Percentiles rank a stretch among this genome's conserved stretches.
Conservation (phyloP, 805 yeast genomes). For the Isabelozyma heimii region DNA sequence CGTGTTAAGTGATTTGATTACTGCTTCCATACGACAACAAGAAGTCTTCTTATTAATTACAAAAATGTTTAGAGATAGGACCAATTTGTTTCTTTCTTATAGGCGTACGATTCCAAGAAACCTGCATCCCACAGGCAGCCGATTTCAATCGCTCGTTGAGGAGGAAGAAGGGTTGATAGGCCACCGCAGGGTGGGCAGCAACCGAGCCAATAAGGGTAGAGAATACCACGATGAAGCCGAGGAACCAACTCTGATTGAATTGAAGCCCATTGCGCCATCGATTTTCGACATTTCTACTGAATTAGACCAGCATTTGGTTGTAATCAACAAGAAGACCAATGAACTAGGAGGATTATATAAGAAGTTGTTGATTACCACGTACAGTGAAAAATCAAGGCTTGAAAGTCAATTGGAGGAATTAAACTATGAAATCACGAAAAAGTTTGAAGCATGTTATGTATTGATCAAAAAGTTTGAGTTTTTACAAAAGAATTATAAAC, state of each 20-base stretch:
- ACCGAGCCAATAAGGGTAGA: neutral
- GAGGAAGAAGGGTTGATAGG: slow-evolving; percentile 62
- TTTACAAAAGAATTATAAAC: slow-evolving; percentile 39
- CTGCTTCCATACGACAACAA: too few relatives aligned
- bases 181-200: slow-evolving; percentile 14
- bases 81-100: slow-evolving; percentile 86
- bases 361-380: slow-evolving; percentile 82
- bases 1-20: neutral
- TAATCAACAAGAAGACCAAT: slow-evolving; percentile 53
- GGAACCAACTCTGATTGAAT: slow-evolving; percentile 43
- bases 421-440: slow-evolving; percentile 69
- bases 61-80: slow-evolving; percentile 85
- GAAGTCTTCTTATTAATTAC: too few relatives aligned
- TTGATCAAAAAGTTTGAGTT: slow-evolving; percentile 64
- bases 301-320: slow-evolving; percentile 59
- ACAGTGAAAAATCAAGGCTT: slow-evolving; percentile 72
- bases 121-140: slow-evolving; percentile 15
- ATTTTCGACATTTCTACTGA: slow-evolving; percentile 72
- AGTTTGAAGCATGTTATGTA: slow-evolving; percentile 76
- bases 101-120: slow-evolving; percentile 82
- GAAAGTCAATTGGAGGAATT: slow-evolving; percentile 78
- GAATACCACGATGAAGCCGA: slow-evolving; percentile 6
- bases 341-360: slow-evolving; percentile 70
- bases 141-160: slow-evolving; percentile 41
- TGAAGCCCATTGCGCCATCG: slow-evolving; percentile 71